Base-by-base conservation (phyloP, 148 eudicot genomes). In the Rhododendron henanense region DNA sequence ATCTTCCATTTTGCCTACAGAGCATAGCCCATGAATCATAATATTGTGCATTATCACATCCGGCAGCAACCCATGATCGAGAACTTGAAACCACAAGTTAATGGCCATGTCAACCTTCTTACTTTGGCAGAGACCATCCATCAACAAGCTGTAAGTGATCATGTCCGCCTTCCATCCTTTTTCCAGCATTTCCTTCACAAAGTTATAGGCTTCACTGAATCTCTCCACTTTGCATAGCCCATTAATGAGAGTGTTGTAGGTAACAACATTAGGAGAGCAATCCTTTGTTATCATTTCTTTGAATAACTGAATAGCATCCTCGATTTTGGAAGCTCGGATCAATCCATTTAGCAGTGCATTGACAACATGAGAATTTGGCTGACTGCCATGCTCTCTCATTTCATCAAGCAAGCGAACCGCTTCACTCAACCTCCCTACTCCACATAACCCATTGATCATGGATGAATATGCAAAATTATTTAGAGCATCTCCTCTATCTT, bases 31-130 rank as follows among this genome's bases (percentile, higher is more conserved):
- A 41, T 95, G 97, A 79, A 96, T 91, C 45, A 96, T 87, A 44
- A 96, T 96, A 89, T 96, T 96, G 85, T 94, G 92, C 97, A 96
- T 92, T 28, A 87, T 93, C 28, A 92, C 87, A 92, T 96, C 99
- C 88, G 98, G 97, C 89, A 87, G 90, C 59, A 92, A 63, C 63
- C 98, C 98, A 74, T 92, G 88, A 37, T 86, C 65, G 25, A 93
- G 87, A 47, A 92, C 93, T 86, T 93, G 92, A 75, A 81, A 65
- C 99, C 98, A 96, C 86, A 96, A 55, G 48, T 87, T 86, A 73
- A 93, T 90, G 85, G 98, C 98, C 93, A 84, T 87, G 19, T 92
- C 92, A 50, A 92, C 83, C 86, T 93, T 94, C 55, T 89, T 90
- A 78, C 89, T 89, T 81, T 77, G 93, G 82, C 89, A 94, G 87